Evolutionary conservation across 345 rosid species (phyloP), one percentile per base, ranked within the genome.

Genomic region (Cardamine occulta): DNA sequence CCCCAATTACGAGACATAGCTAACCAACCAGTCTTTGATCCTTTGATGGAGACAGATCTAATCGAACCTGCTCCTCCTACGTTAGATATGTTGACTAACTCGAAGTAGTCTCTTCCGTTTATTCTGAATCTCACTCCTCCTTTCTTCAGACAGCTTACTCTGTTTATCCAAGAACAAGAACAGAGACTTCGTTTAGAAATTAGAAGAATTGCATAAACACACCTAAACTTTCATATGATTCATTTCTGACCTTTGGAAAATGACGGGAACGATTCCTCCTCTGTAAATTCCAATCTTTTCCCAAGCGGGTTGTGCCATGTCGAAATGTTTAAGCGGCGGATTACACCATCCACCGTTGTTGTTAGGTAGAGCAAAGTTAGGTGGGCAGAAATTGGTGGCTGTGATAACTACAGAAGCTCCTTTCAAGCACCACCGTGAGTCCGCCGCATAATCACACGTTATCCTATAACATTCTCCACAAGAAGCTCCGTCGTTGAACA

Each of bases 261-360:
- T 23, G 68, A 94, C 91, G 35, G 98, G 98, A 11, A 94, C 85
- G 35, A 94, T 94, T 5, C 98, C 98, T 2, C 96, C 97, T 21
- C 83, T 66, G 54, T 91, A 91, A 48, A 89, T 87, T 2, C 91
- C 98, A 34, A 94, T 94, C 81, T 88, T 85, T 81, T 88, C 84
- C 97, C 96, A 91, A 48, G 93, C 96, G 1, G 98, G 97, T 75
- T 91, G 89, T 3, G 97, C 94, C 96, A 94, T 91, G 53, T 94
- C 98, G 31, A 94, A 94, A 69, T 94, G 98, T 75, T 89, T 86
- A 45, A 87, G 97, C 19, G 98, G 98, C 58, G 95, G 91, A 66
- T 94, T 94, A 85, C 98, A 94, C 98, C 98, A 94, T 37, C 98
- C 98, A 10, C 98, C 98, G n/a, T 80, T 17, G 76, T 89, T 74